A percentile compares a stretch with the other conserved stretches of the same genome.
Conservation (phyloP, 768 basidiomycete genomes). For the Symmetrospora coprosmae region DNA sequence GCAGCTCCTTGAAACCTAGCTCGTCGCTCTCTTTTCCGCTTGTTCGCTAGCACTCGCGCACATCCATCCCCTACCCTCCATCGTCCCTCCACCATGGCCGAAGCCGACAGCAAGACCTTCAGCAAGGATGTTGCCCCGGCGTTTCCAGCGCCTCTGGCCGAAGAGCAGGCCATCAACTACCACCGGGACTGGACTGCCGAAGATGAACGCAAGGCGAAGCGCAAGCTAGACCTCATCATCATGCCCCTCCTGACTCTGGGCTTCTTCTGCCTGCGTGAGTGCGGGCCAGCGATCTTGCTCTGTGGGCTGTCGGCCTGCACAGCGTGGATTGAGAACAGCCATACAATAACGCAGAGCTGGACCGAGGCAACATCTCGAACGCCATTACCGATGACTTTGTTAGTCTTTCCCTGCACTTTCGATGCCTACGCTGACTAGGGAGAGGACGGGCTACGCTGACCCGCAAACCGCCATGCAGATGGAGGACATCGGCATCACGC, state of each 20-base stretch:
- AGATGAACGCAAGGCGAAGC: conserved; percentile 10
- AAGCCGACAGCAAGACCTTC: too few relatives aligned
- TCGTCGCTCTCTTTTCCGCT: too few relatives aligned
- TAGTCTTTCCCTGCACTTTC: not conserved
- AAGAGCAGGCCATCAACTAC: too few relatives aligned
- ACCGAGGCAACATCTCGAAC: conserved; percentile 34
- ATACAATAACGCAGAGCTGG: conserved; percentile 19
- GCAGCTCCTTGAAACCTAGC: too few relatives aligned
- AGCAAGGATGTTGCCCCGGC: too few relatives aligned
- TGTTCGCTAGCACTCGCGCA: too few relatives aligned
- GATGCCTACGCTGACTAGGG: not conserved
- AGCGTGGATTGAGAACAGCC: not conserved
- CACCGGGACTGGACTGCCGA: conserved; percentile 11
- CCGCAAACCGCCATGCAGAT: conserved; percentile 23
- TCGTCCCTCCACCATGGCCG: too few relatives aligned
- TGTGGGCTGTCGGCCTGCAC: too few relatives aligned
- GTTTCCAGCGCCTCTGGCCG: too few relatives aligned
- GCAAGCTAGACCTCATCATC: conserved; percentile 31
- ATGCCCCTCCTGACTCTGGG: conserved; percentile 33
- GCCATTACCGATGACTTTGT: conserved; percentile 31
- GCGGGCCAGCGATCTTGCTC: not conserved
- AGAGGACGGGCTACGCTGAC: too few relatives aligned
- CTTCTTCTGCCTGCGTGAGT: conserved; percentile 34
- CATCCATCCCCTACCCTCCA: too few relatives aligned
- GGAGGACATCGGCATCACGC: conserved; percentile 28